phyloP scores from a whole-genome alignment of 352 stramenopile genomes.

The Phytophthora boehmeriae region DNA sequence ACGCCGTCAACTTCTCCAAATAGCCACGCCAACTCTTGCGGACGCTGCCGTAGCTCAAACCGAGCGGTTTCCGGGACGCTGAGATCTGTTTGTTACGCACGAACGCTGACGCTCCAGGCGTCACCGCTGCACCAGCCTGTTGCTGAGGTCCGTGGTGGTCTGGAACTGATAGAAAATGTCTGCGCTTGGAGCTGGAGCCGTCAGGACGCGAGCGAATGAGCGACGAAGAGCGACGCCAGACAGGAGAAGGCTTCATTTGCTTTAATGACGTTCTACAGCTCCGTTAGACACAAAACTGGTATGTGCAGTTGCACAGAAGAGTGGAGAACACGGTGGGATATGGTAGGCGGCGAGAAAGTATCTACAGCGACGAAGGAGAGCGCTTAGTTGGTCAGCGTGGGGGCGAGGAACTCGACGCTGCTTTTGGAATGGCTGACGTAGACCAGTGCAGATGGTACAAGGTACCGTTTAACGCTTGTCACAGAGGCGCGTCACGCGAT shows the following conservation, averaged over 20 bases:
- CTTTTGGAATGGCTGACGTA: background rate
- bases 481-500: background rate
- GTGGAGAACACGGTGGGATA: background rate
- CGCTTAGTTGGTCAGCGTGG: too few species aligned
- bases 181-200: slow-evolving; percentile 6
- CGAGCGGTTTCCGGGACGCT: slow-evolving; percentile 20
- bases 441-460: background rate
- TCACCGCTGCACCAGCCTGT: slow-evolving; percentile 22
- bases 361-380: slow-evolving; percentile 12
- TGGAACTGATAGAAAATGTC: slow-evolving; percentile 11
- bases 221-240: slow-evolving; percentile 9
- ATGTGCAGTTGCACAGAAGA: slow-evolving; percentile 18
- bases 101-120: slow-evolving; percentile 25
- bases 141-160: slow-evolving; percentile 20
- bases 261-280: slow-evolving; percentile 12
- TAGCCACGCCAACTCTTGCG: slow-evolving; percentile 61
- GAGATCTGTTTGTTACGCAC: slow-evolving; percentile 13
- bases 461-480: background rate
- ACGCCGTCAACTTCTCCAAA: slow-evolving; percentile 42
- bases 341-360: background rate
- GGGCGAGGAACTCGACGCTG: background rate
- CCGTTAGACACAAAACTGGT: background rate
- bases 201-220: slow-evolving; percentile 5
- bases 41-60: slow-evolving; percentile 54
- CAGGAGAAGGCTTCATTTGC: slow-evolving; percentile 8